phyloP scores from a whole-genome alignment of 2,329 filamentous ascomycete genomes.

The Diplocarpon rosae region DNA sequence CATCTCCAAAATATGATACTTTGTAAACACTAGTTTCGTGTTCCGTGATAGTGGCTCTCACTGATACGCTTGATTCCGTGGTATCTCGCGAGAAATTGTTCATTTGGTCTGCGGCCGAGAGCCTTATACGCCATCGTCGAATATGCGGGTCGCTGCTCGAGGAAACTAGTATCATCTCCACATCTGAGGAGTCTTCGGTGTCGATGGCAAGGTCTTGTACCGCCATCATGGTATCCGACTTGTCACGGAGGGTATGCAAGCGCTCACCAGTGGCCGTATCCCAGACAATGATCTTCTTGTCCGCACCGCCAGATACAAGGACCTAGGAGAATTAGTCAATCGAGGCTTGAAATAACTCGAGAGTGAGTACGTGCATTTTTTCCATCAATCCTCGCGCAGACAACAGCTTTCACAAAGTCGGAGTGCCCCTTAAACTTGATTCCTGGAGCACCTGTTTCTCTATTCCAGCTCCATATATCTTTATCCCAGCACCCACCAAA shows the following conservation, averaged over 20 bases:
- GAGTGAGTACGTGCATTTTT: constrained; percentile 38
- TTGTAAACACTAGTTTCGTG: constrained; percentile 90
- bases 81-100: constrained; percentile 30
- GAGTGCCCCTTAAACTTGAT: constrained; percentile 63
- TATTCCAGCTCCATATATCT: constrained; percentile 74
- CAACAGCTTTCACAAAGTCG: constrained; percentile 83
- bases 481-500: constrained; percentile 96
- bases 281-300: constrained; percentile 78
- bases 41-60: constrained; percentile 50
- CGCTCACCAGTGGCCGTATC: constrained; percentile 55
- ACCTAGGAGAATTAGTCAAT: constrained; percentile 15
- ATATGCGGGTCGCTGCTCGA: constrained; percentile 75
- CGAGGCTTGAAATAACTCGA: constrained; percentile 2
- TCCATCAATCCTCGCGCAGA: constrained; percentile 48
- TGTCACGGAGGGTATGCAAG: constrained; percentile 69
- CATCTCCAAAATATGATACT: constrained; percentile 57
- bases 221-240: constrained; percentile 58
- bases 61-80: constrained; percentile 18
- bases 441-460: constrained; percentile 42
- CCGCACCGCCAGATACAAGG: constrained; percentile 65
- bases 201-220: constrained; percentile 74
- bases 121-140: constrained; percentile 59
- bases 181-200: constrained; percentile 42
- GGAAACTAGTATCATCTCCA: constrained; percentile 54
- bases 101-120: constrained; percentile 43